A percentile compares a stretch with the other conserved stretches of the same genome.
Conservation (phyloP, 2,329 filamentous ascomycete genomes). For the Penicillium janthinellum region DNA sequence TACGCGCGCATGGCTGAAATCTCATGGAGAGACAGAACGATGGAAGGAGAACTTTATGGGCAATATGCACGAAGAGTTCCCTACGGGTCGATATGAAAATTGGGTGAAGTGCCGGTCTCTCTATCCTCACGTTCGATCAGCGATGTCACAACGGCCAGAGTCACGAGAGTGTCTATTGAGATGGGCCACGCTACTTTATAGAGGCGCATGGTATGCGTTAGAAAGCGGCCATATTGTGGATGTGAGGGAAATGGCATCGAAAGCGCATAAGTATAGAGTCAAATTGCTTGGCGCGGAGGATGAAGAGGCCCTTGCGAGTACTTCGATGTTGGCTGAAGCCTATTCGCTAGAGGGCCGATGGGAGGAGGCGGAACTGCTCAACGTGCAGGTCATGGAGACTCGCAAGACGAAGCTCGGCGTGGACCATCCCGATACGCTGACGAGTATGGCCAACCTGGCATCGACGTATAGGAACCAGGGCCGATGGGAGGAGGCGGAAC, state of each 20-base stretch:
- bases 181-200: not conserved
- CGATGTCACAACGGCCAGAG: slow-evolving; percentile 12
- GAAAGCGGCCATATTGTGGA: not conserved
- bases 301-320: no score
- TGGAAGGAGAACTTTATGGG: slow-evolving; percentile 29
- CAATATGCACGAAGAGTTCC: slow-evolving; percentile 20
- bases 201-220: not conserved
- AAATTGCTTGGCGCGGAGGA: no score
- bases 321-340: no score
- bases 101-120: slow-evolving; percentile 26
- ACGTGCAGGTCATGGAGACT: no score
- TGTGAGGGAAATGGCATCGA: not conserved
- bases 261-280: no score
- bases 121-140: slow-evolving; percentile 27
- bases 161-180: not conserved
- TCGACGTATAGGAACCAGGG: no score
- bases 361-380: no score
- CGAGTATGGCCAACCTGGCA: no score
- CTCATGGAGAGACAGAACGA: slow-evolving; percentile 20
- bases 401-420: no score
- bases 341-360: no score
- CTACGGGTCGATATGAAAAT: slow-evolving; percentile 24
- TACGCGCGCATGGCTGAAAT: slow-evolving; percentile 29
- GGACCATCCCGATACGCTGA: no score
- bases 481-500: no score